Base-by-base conservation (phyloP, 192 early-diverging fungal species). In the Entrophospora sp. region DNA sequence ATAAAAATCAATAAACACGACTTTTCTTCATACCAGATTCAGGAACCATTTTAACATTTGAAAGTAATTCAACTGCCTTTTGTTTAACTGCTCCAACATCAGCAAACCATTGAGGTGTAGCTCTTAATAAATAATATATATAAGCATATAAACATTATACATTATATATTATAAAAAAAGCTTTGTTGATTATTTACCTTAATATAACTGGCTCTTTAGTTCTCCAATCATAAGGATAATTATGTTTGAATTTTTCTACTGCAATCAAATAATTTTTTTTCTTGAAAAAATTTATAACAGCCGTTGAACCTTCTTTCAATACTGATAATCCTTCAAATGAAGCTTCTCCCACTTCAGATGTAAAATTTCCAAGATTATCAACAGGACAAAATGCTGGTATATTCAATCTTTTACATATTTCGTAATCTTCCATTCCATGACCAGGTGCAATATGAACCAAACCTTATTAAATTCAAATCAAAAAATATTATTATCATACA, bases 221-320 rank as follows among this genome's bases (percentile, higher is more conserved):
- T 24, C 89, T 81, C 89, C 89, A 91, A 78, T 91, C 89, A 53
- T 89, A 91, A 5, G 88, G 89, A 61, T 89, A 91, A 68, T 86
- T 89, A 70, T 91, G 89, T 9, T 66, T 74, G 58, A 85, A 82
- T 22, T 66, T 70, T 31, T 77, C 68, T 61, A 81, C 71, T 46
- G 71, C 67, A n/a, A 89, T 67, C 34, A 91, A 51, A 7, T 37
- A 59, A 13, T 72, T 68, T 7, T 42, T 60, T 13, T 57, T 30
- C n/a, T 43, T 43, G 14, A 91, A 72, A 35, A 78, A 71, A 13
- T 82, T 73, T 14, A 91, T 69, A 1, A 89, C 81, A 18, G 79
- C 75, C 3, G 63, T 36, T 6, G 76, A 83, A 2, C 89, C 89
- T 22, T 85, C 79, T 0, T 61, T 72, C 14, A 88, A 81, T 0